Base-by-base conservation (phyloP, 441 rosid genomes). In the Aleurites moluccanus region DNA sequence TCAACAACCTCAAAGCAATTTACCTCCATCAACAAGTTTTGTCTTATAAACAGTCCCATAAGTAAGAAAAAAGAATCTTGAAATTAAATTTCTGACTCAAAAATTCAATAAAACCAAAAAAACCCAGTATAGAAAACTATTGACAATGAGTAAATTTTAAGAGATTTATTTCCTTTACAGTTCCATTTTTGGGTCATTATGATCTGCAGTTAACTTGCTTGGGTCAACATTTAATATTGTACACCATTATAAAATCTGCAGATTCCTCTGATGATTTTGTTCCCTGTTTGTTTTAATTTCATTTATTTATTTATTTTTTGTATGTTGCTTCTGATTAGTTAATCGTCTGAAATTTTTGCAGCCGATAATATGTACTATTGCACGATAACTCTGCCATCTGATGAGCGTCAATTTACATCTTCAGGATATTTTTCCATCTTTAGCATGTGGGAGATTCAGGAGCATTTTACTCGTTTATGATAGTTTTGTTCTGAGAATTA, bases 1-100 rank as follows among this genome's bases (percentile, higher is more conserved):
- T 89, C 80, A 94, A 80, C 79, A 94, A 73, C 85, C 96, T 88
- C 83, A 94, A 79, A 28, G 99, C 97, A 76, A 92, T 92, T 42
- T 90, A 62, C 97, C 96, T 35, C 99, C 99, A 83, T 89, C 97
- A 9, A 86, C 86, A 56, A 94, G 96, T 85, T 91, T 94, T 9
- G 99, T 97, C 89, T 94, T 92, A 65, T 94, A 94, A 21, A 91
- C 91, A 20, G 97, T 94, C 73, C 98, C 97, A 65, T 94, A 94
- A 67, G 84, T 90, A n/a, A n/a, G n/a, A n/a, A n/a, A n/a, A n/a
- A n/a, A n/a, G n/a, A n/a, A n/a, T n/a, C n/a, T n/a, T n/a, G n/a
- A n/a, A n/a, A n/a, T n/a, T n/a, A n/a, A n/a, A n/a, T n/a, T n/a
- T n/a, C n/a, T n/a, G n/a, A n/a, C n/a, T n/a, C n/a, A n/a, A n/a